These are phyloP conservation scores for Kickxella alabastrina DNA, from an alignment of 192 early-diverging fungal genomes.

Conservation along the genomic window DNA sequence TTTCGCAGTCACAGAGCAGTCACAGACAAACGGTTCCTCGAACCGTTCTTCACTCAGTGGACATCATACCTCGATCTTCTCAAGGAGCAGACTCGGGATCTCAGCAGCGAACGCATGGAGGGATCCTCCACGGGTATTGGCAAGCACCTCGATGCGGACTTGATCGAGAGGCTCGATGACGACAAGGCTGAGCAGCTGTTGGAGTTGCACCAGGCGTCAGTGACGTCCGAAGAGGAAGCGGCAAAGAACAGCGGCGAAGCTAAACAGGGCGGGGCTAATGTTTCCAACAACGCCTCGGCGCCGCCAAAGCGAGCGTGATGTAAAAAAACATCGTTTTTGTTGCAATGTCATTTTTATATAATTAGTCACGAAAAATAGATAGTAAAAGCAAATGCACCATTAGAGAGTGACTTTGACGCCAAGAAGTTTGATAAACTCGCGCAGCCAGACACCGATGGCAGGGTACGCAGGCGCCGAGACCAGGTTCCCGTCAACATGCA, in stretches of 20 bases:
- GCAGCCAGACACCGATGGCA: slow-evolving; percentile 45
- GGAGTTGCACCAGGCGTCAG: slow-evolving; percentile 39
- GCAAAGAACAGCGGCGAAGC: too few relatives aligned
- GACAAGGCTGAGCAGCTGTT: slow-evolving; percentile 51
- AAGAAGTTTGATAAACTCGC: slow-evolving; percentile 47
- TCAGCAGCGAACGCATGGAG: neutral
- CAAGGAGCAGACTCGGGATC: slow-evolving; percentile 16
- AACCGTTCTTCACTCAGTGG: slow-evolving; percentile 48
- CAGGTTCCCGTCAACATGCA: slow-evolving; percentile 40
- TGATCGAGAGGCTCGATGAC: slow-evolving; percentile 40
- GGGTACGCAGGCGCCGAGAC: slow-evolving; percentile 45
- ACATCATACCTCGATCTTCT: slow-evolving; percentile 28
- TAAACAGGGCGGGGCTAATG: too few relatives aligned
- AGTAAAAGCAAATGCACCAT: too few relatives aligned
- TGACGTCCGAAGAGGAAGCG: neutral
- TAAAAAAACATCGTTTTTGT: too few relatives aligned
- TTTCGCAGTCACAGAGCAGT: slow-evolving; percentile 44
- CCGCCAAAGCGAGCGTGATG: neutral
- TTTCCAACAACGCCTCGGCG: too few relatives aligned
- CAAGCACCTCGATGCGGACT: slow-evolving; percentile 25
- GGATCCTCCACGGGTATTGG: slow-evolving; percentile 8
- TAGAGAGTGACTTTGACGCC: slow-evolving; percentile 30
- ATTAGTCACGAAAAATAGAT: too few relatives aligned
- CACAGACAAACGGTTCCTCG: slow-evolving; percentile 33
- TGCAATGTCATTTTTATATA: too few relatives aligned